Evolutionary conservation across 2,329 filamentous ascomycete genomes (phyloP), one percentile per base, ranked within the genome.

Genomic region (Fusarium miscanthi): DNA sequence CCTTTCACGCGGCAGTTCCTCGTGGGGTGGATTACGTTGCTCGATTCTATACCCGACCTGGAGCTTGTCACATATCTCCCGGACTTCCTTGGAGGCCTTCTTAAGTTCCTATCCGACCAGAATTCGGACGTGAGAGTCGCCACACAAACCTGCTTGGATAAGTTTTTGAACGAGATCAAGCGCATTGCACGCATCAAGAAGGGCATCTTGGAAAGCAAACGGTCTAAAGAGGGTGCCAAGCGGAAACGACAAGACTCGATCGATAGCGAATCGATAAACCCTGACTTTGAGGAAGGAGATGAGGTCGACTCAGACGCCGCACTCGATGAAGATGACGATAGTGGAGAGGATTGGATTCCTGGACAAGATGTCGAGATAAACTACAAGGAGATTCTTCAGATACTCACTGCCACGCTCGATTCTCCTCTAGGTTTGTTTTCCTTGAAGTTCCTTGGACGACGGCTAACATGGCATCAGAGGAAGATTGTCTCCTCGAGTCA

Each of bases 321-420:
- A 35, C 85, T 85, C n/a, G 89, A 90, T 9, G 87, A 88, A 5
- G 87, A 87, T 38, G 88, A 88, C 35, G 83, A 86, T 21, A 91
- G 90, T 69, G 95, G 97, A 76, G 95, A 95, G 67, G 96, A 98
- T 79, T 99, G 95, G 94, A 92, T 98, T 49, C 97, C 97, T 1
- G 96, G 97, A 2, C 96, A 99, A 82, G 96, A 99, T 81, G 94
- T 98, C 12, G 92, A 97, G 66, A 93, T 99, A 69, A 95, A 98
- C 81, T 94, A 97, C 81, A 91, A 93, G 67, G 94, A 92, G 74
- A 97, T 99, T 40, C 84, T 99, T 52, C 93, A 97, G 75, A 99
- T 98, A 59, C 83, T 99, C 45, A 94, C 97, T 5, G 91, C 92
- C 17, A 98, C 96, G 71, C 87, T 99, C 48, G 93, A 97, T 76